A percentile compares a stretch with the other conserved stretches of the same genome.
phyloP scores from a whole-genome alignment of 2,329 filamentous ascomycete genomes.

The Tetracladium maxilliforme region DNA sequence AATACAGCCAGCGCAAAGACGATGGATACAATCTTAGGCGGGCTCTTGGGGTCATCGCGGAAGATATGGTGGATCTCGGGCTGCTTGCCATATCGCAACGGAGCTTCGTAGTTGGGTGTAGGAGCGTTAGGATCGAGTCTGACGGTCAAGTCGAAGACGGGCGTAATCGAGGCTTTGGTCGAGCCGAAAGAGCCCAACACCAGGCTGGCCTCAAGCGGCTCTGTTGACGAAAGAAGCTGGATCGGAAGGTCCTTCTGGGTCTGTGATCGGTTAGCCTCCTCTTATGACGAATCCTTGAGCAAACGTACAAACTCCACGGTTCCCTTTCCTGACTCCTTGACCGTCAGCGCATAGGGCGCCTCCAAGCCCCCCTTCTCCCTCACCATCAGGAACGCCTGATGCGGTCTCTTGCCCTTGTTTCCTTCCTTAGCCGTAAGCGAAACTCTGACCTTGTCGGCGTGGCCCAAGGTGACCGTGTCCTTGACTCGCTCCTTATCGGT shows the following conservation, averaged over 20 bases:
- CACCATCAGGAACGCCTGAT: slow-evolving; percentile 84
- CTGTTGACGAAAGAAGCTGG: slow-evolving; percentile 56
- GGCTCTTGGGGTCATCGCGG: slow-evolving; percentile 63
- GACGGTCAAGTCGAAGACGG: slow-evolving; percentile 61
- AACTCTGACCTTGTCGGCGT: slow-evolving; percentile 65
- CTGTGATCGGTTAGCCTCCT: slow-evolving; percentile 28
- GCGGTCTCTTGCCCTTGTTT: slow-evolving; percentile 66
- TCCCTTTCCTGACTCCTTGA: slow-evolving; percentile 82
- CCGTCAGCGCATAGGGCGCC: slow-evolving; percentile 67
- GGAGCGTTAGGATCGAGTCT: slow-evolving; percentile 46
- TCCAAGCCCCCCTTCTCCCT: slow-evolving; percentile 70
- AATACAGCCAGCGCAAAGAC: slow-evolving; percentile 62
- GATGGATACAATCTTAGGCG: slow-evolving; percentile 65
- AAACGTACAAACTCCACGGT: slow-evolving; percentile 66
- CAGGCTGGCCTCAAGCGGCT: slow-evolving; percentile 65
- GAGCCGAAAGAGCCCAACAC: slow-evolving; percentile 78
- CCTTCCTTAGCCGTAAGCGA: slow-evolving; percentile 68
- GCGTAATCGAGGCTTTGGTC: slow-evolving; percentile 48
- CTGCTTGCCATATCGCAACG: slow-evolving; percentile 71
- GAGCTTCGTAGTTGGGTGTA: slow-evolving; percentile 44
- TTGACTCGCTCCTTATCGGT: slow-evolving; percentile 28
- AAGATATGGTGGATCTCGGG: slow-evolving; percentile 87
- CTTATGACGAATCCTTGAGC: background rate
- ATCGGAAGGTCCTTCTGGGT: slow-evolving; percentile 77
- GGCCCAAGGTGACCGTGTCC: slow-evolving; percentile 48